Evolutionary conservation across 495 filamentous ascomycete species (phyloP).

Genomic region (Aspergillus affinis): DNA sequence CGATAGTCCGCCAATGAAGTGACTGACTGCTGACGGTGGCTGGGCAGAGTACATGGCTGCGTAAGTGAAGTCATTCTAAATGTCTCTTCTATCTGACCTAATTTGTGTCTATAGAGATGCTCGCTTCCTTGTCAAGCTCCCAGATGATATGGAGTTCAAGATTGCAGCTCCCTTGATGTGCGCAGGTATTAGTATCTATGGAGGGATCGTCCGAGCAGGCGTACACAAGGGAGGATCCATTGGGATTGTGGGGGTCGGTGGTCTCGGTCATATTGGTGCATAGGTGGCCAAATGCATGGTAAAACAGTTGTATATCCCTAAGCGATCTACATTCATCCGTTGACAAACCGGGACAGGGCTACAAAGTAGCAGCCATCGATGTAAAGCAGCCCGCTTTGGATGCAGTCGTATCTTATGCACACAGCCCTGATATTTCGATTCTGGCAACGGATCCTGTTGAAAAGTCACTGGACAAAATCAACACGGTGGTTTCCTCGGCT

Average conservation of each 20-base stretch:
- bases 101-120: constrained; percentile 18
- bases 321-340: background rate
- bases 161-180: constrained; percentile 42
- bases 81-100: background rate
- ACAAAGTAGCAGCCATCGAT: constrained; percentile 22
- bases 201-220: constrained; percentile 11
- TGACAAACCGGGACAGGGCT: constrained; percentile 15
- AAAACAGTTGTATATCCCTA: background rate
- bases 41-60: constrained; percentile 34
- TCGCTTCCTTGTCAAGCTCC: constrained; percentile 29
- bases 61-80: background rate
- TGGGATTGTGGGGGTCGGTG: constrained; percentile 26
- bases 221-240: constrained; percentile 15
- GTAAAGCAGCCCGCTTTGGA: constrained; percentile 12
- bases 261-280: constrained; percentile 28
- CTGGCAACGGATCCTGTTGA: constrained; percentile 10
- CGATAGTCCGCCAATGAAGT: constrained; percentile 13
- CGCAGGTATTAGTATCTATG: constrained; percentile 33
- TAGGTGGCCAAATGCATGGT: constrained; percentile 27
- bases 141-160: constrained; percentile 29
- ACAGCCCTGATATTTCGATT: constrained; percentile 10
- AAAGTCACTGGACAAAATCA: constrained; percentile 8
- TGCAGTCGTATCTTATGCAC: constrained; percentile 7
- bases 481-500: background rate
- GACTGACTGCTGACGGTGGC: constrained; percentile 29